Conservation (phyloP, 208 protist genomes). For the Trypanosoma conorhini region DNA sequence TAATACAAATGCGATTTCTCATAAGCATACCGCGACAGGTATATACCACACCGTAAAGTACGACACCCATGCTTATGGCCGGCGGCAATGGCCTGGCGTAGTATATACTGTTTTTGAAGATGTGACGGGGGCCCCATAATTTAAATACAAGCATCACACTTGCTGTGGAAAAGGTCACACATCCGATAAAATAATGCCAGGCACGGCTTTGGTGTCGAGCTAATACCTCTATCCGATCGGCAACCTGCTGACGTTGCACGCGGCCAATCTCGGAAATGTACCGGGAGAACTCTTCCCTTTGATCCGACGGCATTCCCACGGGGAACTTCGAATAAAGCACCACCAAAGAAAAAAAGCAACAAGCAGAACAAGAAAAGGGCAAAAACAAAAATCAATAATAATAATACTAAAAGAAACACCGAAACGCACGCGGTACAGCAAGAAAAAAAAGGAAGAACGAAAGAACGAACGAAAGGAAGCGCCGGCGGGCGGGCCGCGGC, state of each 20-base stretch:
- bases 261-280: slow-evolving; percentile 81
- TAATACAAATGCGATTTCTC: slow-evolving; percentile 81
- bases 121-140: slow-evolving; percentile 84
- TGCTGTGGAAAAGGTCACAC: slow-evolving; percentile 57
- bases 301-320: slow-evolving; percentile 37
- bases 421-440: no score
- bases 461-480: no score
- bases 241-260: slow-evolving; percentile 69
- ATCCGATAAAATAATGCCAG: slow-evolving; percentile 89
- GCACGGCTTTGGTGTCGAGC: slow-evolving; percentile 58
- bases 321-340: neutral
- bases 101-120: slow-evolving; percentile 92
- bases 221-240: slow-evolving; percentile 71
- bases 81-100: slow-evolving; percentile 81
- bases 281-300: slow-evolving; percentile 53
- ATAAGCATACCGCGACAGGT: slow-evolving; percentile 89
- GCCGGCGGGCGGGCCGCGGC: no score
- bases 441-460: neutral
- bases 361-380: no score
- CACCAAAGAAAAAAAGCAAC: slow-evolving; percentile 25
- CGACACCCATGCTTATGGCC: slow-evolving; percentile 85
- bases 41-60: slow-evolving; percentile 82
- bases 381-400: no score
- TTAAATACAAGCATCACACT: slow-evolving; percentile 74
- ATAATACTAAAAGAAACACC: no score